Conservation (phyloP, 768 basidiomycete species). For the Phlegmacium glaucopus region DNA sequence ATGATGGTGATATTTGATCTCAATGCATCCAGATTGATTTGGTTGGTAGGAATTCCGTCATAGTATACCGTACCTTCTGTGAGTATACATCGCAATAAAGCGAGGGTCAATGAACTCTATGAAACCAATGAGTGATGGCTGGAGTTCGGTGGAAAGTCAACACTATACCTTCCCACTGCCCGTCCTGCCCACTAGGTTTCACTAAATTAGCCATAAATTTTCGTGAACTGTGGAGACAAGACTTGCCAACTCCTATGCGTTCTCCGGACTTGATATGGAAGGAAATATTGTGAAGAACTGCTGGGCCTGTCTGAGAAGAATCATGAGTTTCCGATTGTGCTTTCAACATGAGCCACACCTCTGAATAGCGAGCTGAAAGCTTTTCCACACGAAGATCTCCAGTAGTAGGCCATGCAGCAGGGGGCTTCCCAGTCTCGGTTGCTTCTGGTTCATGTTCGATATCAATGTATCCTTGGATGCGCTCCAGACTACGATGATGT, state of each 20-base stretch:
- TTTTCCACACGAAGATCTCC: too few species aligned
- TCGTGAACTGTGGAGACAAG: too few species aligned
- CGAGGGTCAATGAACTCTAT: constrained; percentile 52
- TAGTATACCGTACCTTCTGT: too few species aligned
- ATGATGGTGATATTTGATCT: constrained; percentile 61
- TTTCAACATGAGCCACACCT: too few species aligned
- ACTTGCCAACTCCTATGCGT: too few species aligned
- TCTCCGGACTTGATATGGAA: constrained; percentile 55
- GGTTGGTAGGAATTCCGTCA: constrained; percentile 46
- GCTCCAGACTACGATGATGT: constrained; percentile 45
- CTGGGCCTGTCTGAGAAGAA: constrained; percentile 32
- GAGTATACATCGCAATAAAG: too few species aligned
- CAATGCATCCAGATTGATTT: constrained; percentile 53
- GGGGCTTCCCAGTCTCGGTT: constrained; percentile 42
- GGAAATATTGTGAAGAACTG: constrained; percentile 43
- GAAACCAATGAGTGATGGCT: neutral
- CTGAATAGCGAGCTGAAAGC: too few species aligned
- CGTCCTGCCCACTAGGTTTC: too few species aligned
- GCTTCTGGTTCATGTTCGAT: constrained; percentile 55
- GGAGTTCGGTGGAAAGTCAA: neutral
- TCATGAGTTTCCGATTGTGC: too few species aligned
- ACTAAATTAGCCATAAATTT: too few species aligned
- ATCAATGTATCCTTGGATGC: constrained; percentile 62
- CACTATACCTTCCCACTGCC: constrained; percentile 45
- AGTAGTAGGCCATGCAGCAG: constrained; percentile 64